These are phyloP conservation scores for Daldinia sp. DNA, from an alignment of 2,329 filamentous ascomycete species.

Conservation along the genomic window DNA sequence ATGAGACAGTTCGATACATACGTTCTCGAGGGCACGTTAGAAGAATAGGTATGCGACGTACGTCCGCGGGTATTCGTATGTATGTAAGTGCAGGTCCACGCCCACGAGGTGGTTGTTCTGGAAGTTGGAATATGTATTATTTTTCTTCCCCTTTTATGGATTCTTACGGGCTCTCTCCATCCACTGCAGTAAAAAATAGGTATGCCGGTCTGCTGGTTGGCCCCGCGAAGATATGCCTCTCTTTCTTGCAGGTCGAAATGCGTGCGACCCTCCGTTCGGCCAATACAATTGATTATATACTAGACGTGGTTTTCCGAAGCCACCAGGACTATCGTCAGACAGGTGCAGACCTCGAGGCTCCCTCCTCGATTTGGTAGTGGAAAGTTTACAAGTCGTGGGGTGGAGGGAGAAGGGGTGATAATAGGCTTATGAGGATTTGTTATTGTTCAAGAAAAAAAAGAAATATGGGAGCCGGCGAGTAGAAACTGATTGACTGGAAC, in stretches of 20 bases:
- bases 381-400: conserved; percentile 22
- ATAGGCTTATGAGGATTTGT: conserved; percentile 38
- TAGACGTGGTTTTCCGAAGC: conserved; percentile 18
- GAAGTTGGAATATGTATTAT: conserved; percentile 8
- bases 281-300: conserved; percentile 29
- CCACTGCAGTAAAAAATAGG: background rate
- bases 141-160: conserved; percentile 5
- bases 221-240: conserved; percentile 13
- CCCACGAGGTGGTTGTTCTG: too few relatives aligned
- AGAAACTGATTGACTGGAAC: conserved; percentile 31
- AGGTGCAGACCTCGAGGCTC: conserved; percentile 31
- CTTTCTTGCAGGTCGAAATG: conserved; percentile 31
- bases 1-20: conserved; percentile 15
- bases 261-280: conserved; percentile 20
- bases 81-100: too few relatives aligned
- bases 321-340: conserved; percentile 24
- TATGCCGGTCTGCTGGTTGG: conserved; percentile 16
- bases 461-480: conserved; percentile 31
- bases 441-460: conserved; percentile 34
- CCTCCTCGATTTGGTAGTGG: conserved; percentile 24
- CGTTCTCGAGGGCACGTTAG: conserved; percentile 3
- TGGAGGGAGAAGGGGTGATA: conserved; percentile 25
- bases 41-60: background rate
- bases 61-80: too few relatives aligned
- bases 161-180: background rate